phyloP scores from a whole-genome alignment of 495 filamentous ascomycete genomes.

The Trichoderma reesei region DNA sequence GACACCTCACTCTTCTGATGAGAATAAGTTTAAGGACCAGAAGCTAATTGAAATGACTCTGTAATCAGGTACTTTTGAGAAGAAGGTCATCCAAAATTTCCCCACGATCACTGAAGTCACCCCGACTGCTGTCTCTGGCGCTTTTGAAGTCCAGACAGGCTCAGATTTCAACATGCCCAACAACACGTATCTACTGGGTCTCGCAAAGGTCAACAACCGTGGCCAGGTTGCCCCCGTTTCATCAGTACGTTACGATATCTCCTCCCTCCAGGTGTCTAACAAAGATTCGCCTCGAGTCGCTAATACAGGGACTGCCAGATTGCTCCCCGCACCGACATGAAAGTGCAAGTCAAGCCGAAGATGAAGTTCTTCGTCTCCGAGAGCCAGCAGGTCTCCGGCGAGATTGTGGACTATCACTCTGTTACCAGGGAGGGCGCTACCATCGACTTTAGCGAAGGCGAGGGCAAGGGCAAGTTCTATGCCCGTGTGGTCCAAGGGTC shows the following conservation, averaged over 20 bases:
- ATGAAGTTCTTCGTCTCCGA: neutral
- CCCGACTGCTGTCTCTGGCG: neutral
- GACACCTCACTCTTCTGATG: neutral
- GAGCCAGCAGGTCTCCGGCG: neutral
- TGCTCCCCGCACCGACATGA: neutral
- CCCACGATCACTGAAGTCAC: neutral
- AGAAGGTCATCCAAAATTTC: neutral
- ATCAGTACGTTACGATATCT: neutral
- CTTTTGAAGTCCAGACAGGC: neutral
- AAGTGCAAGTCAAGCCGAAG: neutral
- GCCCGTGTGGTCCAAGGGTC: neutral
- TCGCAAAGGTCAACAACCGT: neutral
- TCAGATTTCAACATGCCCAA: neutral
- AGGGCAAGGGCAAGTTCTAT: neutral
- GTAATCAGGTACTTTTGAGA: neutral
- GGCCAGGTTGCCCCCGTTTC: slow-evolving; percentile 2
- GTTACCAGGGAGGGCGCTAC: neutral
- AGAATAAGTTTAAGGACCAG: no score
- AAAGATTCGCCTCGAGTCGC: neutral
- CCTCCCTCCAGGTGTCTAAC: neutral
- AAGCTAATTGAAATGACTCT: neutral
- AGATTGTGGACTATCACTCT: neutral
- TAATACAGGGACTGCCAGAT: neutral
- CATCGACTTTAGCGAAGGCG: neutral
- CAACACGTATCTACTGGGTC: neutral